phyloP scores from a whole-genome alignment of 2,329 filamentous ascomycete genomes.

The Capronia americana region DNA sequence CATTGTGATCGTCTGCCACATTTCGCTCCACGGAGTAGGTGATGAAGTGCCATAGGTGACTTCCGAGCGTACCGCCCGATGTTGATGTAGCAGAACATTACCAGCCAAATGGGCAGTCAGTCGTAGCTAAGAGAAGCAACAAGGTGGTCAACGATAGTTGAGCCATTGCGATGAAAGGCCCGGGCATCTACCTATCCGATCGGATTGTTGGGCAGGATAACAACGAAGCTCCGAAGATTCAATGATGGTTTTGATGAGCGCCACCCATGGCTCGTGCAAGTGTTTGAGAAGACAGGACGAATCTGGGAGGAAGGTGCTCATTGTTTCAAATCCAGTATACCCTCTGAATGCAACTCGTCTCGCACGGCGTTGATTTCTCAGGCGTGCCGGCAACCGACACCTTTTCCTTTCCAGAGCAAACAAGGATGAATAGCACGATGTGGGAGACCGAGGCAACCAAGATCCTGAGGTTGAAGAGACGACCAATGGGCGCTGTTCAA shows the following conservation, averaged over 20 bases:
- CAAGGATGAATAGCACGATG: no score
- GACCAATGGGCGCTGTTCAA: not conserved
- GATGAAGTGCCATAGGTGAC: slow-evolving; percentile 11
- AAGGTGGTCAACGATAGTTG: not conserved
- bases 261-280: not conserved
- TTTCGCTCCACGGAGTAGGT: slow-evolving; percentile 16
- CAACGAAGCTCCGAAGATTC: not conserved
- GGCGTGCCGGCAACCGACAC: no score
- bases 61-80: not conserved
- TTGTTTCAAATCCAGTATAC: not conserved
- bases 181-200: not conserved
- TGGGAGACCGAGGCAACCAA: not conserved
- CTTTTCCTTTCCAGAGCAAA: no score
- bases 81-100: slow-evolving; percentile 5
- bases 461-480: not conserved
- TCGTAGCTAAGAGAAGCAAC: not conserved
- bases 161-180: not conserved
- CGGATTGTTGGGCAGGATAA: not conserved
- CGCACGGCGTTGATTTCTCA: no score
- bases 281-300: not conserved
- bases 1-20: slow-evolving; percentile 12
- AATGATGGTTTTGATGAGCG: not conserved
- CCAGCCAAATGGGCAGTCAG: slow-evolving; percentile 13
- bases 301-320: not conserved
- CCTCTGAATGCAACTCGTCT: no score